Evolutionary conservation across 2,329 filamentous ascomycete species (phyloP).

Genomic region (Cadophora sp.): DNA sequence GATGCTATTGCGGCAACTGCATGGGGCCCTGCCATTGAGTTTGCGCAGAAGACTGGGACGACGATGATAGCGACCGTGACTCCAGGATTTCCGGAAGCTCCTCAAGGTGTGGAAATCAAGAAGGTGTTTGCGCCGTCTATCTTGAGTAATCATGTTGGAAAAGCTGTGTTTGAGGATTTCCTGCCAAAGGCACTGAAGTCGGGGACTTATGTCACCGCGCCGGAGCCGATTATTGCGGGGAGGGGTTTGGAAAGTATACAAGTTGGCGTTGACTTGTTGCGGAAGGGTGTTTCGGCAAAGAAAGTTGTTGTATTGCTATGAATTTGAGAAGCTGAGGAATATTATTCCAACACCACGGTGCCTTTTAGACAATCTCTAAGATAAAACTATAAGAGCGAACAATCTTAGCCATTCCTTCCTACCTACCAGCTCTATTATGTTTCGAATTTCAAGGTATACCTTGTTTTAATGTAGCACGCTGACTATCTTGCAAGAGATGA

Average conservation of each 20-base stretch:
- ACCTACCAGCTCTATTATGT: too few relatives aligned
- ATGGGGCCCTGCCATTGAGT: background rate
- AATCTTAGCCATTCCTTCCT: too few relatives aligned
- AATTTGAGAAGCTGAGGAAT: background rate
- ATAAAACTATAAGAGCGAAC: too few relatives aligned
- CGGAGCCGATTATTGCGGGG: background rate
- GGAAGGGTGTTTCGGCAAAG: slow-evolving; percentile 6
- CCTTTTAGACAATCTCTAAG: too few relatives aligned
- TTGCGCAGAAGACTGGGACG: background rate
- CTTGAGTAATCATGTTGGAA: background rate
- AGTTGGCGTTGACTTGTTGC: background rate
- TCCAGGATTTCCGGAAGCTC: background rate
- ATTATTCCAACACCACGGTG: too few relatives aligned
- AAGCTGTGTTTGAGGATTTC: background rate
- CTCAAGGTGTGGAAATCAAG: background rate
- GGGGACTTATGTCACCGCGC: background rate
- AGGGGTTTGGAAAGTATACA: background rate
- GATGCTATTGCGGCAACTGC: background rate
- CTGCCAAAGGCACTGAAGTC: background rate
- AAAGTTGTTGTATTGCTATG: background rate
- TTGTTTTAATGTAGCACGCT: too few relatives aligned
- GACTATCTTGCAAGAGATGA: too few relatives aligned
- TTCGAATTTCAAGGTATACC: too few relatives aligned
- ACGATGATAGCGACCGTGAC: background rate
- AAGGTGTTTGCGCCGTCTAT: background rate